Conservation (phyloP, 2,329 filamentous ascomycete genomes). For the Trichophyton schoenleinii region DNA sequence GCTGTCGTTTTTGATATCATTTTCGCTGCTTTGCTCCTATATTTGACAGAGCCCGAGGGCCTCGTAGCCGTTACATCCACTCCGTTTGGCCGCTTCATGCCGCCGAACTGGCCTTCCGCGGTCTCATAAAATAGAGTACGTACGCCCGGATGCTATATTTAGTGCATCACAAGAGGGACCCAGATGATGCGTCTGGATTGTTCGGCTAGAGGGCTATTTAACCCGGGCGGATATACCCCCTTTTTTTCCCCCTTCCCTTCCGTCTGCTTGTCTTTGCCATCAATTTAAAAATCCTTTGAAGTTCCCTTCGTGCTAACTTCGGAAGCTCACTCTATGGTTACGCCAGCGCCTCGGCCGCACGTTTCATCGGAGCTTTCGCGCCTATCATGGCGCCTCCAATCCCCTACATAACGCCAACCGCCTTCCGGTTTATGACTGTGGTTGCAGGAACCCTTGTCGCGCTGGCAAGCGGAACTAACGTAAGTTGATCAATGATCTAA, state of each 20-base stretch:
- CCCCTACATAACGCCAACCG: neutral
- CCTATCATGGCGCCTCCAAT: neutral
- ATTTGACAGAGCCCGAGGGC: neutral
- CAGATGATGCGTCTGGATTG: neutral
- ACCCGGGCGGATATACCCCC: neutral
- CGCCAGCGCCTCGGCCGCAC: neutral
- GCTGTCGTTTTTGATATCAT: neutral
- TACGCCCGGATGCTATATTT: neutral
- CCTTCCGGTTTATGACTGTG: slow-evolving; percentile 64
- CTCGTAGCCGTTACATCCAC: neutral
- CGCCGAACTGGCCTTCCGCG: neutral
- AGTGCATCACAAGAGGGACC: neutral
- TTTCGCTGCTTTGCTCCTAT: neutral
- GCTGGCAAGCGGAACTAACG: slow-evolving; percentile 85
- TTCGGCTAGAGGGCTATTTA: neutral
- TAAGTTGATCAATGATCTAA: slow-evolving; percentile 28
- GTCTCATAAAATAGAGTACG: neutral
- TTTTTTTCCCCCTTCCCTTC: neutral
- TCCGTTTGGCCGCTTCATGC: neutral
- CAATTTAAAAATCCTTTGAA: neutral
- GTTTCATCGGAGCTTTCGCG: neutral
- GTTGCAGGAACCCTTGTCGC: slow-evolving; percentile 73
- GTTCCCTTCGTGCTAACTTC: neutral
- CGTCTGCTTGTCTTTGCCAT: neutral
- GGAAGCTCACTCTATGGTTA: neutral